Percentiles rank a stretch among this genome's conserved stretches.
phyloP scores from a whole-genome alignment of 106 monocot species.

The Ottelia alismoides region DNA sequence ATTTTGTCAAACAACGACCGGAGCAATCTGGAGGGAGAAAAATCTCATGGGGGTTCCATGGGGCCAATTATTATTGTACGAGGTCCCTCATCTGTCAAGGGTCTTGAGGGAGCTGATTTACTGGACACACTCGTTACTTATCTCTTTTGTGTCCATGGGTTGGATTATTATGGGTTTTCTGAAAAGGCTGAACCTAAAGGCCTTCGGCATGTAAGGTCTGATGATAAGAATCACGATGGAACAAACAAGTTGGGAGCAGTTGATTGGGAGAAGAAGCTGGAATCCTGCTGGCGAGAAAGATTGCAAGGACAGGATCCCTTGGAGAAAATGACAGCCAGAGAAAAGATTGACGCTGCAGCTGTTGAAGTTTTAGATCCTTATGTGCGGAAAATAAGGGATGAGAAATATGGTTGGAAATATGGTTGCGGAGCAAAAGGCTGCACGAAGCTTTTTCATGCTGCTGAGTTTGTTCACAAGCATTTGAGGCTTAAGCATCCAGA shows the following conservation, averaged over 20 bases:
- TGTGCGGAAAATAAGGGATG: conserved; percentile 92
- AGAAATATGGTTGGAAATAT: conserved; percentile 99
- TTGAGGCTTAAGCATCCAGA: conserved; percentile 86
- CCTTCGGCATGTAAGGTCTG: conserved; percentile 62
- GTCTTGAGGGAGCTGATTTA: conserved; percentile 84
- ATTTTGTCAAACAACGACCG: conserved; percentile 39
- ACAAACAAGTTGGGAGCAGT: conserved; percentile 9
- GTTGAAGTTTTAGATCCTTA: conserved; percentile 65
- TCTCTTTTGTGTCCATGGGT: conserved; percentile 76
- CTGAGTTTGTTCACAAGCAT: conserved; percentile 97
- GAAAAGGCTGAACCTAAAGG: conserved; percentile 71
- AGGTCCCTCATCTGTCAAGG: conserved; percentile 64
- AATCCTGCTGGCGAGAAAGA: conserved; percentile 74
- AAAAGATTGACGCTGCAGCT: conserved; percentile 81
- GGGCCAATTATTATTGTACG: conserved; percentile 89
- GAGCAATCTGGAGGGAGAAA: conserved; percentile 61
- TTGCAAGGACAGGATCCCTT: conserved; percentile 63
- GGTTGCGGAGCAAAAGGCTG: conserved; percentile 99
- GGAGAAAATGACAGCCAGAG: conserved; percentile 63
- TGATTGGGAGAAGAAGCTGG: conserved; percentile 86
- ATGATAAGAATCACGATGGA: conserved; percentile 39
- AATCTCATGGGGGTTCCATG: conserved; percentile 71
- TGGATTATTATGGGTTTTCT: conserved; percentile 87
- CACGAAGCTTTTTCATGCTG: conserved; percentile 89
- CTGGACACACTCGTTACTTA: conserved; percentile 89